phyloP scores from a whole-genome alignment of 2,329 filamentous ascomycete species.

The Paraphaeosphaeria sporulosa region DNA sequence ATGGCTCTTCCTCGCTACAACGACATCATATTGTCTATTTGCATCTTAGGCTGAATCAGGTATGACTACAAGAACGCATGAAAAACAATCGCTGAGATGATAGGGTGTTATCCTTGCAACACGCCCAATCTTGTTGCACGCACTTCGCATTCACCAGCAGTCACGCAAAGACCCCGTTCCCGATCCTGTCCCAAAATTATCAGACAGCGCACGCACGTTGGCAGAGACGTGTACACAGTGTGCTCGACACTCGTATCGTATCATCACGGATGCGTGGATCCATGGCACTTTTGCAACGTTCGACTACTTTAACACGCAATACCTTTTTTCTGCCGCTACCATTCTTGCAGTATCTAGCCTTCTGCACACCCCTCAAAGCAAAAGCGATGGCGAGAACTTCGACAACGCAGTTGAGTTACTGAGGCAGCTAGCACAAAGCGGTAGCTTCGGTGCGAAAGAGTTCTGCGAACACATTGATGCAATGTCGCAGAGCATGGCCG shows the following conservation, averaged over 20 bases:
- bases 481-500: constrained; percentile 21
- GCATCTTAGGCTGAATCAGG: constrained; percentile 46
- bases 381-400: constrained; percentile 23
- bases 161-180: constrained; percentile 14
- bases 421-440: constrained; percentile 22
- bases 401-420: constrained; percentile 25
- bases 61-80: constrained; percentile 9
- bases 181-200: constrained; percentile 16
- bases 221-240: constrained; percentile 57
- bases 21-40: constrained; percentile 42
- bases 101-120: constrained; percentile 42
- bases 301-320: constrained; percentile 58
- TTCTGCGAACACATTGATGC: constrained; percentile 27
- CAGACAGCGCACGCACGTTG: constrained; percentile 47
- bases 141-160: constrained; percentile 31
- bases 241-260: constrained; percentile 54
- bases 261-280: constrained; percentile 57
- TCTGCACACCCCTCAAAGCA: constrained; percentile 31
- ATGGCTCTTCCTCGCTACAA: constrained; percentile 25
- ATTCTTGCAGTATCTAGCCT: constrained; percentile 50
- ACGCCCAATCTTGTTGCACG: constrained; percentile 43
- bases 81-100: constrained; percentile 3
- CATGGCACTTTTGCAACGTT: constrained; percentile 57
- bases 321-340: constrained; percentile 57
- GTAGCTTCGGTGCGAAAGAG: constrained; percentile 25